Conservation (phyloP, 257 asterid species). For the Solanum ahanhuiri region DNA sequence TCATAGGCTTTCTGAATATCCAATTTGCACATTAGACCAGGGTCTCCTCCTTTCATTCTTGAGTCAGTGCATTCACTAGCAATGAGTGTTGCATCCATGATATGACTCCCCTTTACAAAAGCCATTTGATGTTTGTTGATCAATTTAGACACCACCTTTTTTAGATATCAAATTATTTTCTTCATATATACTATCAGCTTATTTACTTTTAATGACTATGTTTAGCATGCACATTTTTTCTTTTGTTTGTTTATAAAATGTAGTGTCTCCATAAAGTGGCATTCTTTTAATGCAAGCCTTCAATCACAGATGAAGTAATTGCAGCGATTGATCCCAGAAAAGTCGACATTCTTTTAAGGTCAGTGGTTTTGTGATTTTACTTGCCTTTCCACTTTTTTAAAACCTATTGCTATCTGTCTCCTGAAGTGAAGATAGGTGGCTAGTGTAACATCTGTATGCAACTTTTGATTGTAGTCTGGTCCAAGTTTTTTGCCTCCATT, state of each 20-base stretch:
- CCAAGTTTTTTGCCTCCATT: not conserved
- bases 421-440: not conserved
- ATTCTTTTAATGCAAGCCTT: conserved; percentile 6
- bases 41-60: no score
- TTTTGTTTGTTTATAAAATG: not conserved
- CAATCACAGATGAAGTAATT: conserved; percentile 62
- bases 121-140: no score
- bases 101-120: no score
- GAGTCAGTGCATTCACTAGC: no score
- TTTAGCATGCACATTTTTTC: not conserved
- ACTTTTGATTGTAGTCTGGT: not conserved
- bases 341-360: conserved; percentile 92
- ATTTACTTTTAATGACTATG: not conserved
- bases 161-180: not conserved
- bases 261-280: conserved; percentile 9
- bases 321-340: conserved; percentile 87
- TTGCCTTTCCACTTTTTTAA: not conserved
- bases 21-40: no score
- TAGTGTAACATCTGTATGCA: not conserved
- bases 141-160: no score
- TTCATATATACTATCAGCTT: not conserved
- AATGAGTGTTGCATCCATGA: no score
- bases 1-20: no score
- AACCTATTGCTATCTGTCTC: not conserved
- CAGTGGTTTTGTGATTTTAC: not conserved